Evolutionary conservation across 768 basidiomycete genomes (phyloP), one percentile per base, ranked within the genome.

Genomic region (Termitomyces bulborhizus): DNA sequence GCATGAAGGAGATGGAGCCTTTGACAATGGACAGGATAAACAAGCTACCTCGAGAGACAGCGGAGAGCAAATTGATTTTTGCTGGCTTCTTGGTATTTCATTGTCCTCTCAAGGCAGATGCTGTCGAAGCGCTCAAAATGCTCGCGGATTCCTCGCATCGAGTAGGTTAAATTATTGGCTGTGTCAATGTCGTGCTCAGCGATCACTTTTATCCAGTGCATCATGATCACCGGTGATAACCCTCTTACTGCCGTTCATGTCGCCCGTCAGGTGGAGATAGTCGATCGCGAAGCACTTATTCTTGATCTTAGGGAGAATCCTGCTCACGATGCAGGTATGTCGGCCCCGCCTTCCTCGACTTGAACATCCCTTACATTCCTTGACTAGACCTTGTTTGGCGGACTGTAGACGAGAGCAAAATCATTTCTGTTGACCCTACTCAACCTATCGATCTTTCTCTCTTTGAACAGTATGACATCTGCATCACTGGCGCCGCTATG

Each of bases 201-300:
- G 43, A 43, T 47, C 43, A 50, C 4, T 53, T 57, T 8, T 21
- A 21, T 21, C 21, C 56, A 97, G 93, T 98, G 97, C 68, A 78
- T 98, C 55, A 99, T 99, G 97, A 99, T 99, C 60, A 99, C 97
- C 45, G 97, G 97, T 37, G 97, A 99, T 69, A 98, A 98, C 68
- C 97, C 97, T 7, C 73, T 99, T 51, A 99, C 97, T 0, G 97
- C 97, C 7, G 86, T 91, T 0, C 97, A 98, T 66, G 95, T 99
- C 44, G 97, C 97, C 16, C 81, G 81, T 26, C 93, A 96, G 65
- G 97, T 99, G 7, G 96, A 99, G 65, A 98, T 98, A 57, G 88
- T 99, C 18, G 97, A 99, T 65, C 85, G 95, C 27, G 93, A 97
- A 4, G 92, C 86, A 1, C 81, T 98, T 29, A 98, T 98, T 57